These are phyloP conservation scores for Pleoardoris graminearum DNA, from an alignment of 2,329 filamentous ascomycete genomes.

Conservation along the genomic window DNA sequence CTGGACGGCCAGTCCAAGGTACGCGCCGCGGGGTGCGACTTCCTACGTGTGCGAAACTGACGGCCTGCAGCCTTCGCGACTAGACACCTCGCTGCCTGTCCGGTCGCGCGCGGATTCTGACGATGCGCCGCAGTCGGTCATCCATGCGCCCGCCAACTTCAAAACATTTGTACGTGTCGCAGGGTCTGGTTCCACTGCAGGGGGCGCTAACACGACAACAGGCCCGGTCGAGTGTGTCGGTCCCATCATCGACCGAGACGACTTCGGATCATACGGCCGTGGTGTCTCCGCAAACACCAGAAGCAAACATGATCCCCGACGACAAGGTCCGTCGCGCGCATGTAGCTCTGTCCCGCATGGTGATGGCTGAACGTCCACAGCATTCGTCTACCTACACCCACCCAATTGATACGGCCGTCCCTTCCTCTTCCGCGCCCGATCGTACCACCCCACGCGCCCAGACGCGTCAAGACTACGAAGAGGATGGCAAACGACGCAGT, in stretches of 20 bases:
- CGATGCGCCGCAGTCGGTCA: constrained; percentile 85
- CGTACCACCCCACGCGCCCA: constrained; percentile 81
- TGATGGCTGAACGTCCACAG: constrained; percentile 37
- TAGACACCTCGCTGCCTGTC: constrained; percentile 51
- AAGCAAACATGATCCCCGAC: constrained; percentile 44
- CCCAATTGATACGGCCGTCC: constrained; percentile 74
- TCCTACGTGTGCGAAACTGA: constrained; percentile 3
- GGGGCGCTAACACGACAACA: constrained; percentile 35
- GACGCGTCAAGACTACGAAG: constrained; percentile 74
- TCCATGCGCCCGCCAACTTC: constrained; percentile 86
- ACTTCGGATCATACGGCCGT: constrained; percentile 43
- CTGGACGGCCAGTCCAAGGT: constrained; percentile 38
- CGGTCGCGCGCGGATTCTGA: constrained; percentile 59
- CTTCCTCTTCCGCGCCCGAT: constrained; percentile 52
- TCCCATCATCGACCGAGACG: constrained; percentile 35
- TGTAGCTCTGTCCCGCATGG: constrained; percentile 21
- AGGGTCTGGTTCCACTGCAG: constrained; percentile 31
- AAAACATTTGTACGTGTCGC: constrained; percentile 67
- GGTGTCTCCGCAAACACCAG: constrained; percentile 43
- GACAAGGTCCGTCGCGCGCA: constrained; percentile 41
- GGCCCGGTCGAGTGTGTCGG: constrained; percentile 36
- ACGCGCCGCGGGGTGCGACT: constrained; percentile 10
- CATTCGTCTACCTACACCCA: constrained; percentile 61
- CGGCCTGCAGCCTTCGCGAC: constrained; percentile 45
- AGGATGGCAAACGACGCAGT: constrained; percentile 55